Percentiles rank a stretch among this genome's conserved stretches.
These are phyloP conservation scores for Aquilaria sinensis DNA, from an alignment of 345 rosid species.

Conservation along the genomic window DNA sequence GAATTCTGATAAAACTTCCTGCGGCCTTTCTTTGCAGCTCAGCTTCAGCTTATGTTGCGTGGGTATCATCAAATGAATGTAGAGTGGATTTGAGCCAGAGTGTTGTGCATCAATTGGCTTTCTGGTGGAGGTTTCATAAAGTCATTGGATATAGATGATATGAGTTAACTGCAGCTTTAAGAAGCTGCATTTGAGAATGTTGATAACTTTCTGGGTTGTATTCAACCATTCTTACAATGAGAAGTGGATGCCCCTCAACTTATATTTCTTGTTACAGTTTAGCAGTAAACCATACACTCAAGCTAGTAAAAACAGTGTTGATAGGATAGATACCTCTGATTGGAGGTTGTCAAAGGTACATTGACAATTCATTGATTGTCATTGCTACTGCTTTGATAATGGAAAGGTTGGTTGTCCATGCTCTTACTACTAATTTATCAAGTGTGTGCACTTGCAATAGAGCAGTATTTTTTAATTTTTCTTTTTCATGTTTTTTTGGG, in stretches of 20 bases:
- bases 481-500: background rate
- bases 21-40: slow-evolving; percentile 19
- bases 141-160: slow-evolving; percentile 40
- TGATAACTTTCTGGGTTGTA: slow-evolving; percentile 40
- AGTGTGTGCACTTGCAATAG: background rate
- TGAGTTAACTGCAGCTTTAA: slow-evolving; percentile 59
- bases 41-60: slow-evolving; percentile 17
- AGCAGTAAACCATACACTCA: slow-evolving; percentile 38
- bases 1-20: slow-evolving; percentile 5
- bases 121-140: slow-evolving; percentile 12
- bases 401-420: slow-evolving; percentile 58
- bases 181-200: slow-evolving; percentile 82
- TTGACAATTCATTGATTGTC: slow-evolving; percentile 46
- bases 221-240: slow-evolving; percentile 47
- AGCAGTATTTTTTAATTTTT: background rate
- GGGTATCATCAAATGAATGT: slow-evolving; percentile 10
- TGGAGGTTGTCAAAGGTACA: slow-evolving; percentile 53
- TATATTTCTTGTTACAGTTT: slow-evolving; percentile 63
- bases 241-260: slow-evolving; percentile 34
- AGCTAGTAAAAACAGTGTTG: slow-evolving; percentile 29
- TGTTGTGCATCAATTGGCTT: slow-evolving; percentile 7
- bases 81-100: slow-evolving; percentile 13
- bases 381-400: slow-evolving; percentile 32
- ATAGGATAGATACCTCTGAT: slow-evolving; percentile 42
- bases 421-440: slow-evolving; percentile 2